These are phyloP conservation scores for Metarhizium robertsii DNA, from an alignment of 2,329 filamentous ascomycete genomes.

Conservation along the genomic window DNA sequence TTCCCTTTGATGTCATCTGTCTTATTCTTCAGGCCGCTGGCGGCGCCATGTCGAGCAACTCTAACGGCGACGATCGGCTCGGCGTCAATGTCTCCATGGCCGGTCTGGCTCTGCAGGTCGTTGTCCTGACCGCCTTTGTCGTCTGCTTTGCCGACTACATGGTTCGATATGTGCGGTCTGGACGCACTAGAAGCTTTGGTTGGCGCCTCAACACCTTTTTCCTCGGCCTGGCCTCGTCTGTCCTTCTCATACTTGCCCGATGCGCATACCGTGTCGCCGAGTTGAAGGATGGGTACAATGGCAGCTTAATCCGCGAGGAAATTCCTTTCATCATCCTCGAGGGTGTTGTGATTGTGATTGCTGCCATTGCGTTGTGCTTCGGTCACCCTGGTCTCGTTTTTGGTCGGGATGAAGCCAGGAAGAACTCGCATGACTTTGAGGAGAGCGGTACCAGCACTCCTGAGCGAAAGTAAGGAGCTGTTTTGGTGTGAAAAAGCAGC, in stretches of 20 bases:
- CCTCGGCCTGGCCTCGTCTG: constrained; percentile 40
- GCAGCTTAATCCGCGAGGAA: constrained; percentile 43
- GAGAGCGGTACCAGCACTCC: constrained; percentile 11
- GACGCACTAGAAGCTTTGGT: constrained; percentile 13
- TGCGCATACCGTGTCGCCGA: constrained; percentile 58
- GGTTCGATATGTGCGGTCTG: constrained; percentile 27
- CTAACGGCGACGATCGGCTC: constrained; percentile 27
- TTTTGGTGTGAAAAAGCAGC: not conserved
- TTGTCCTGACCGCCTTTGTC: constrained; percentile 44
- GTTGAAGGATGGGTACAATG: constrained; percentile 52
- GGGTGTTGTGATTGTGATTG: constrained; percentile 30
- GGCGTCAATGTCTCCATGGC: constrained; percentile 32
- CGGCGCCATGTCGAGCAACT: constrained; percentile 40
- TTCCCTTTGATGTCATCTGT: constrained; percentile 47
- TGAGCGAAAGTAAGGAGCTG: not conserved
- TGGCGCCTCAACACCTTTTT: constrained; percentile 36
- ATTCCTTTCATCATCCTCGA: constrained; percentile 44
- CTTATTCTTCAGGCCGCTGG: constrained; percentile 48
- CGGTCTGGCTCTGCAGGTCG: constrained; percentile 50
- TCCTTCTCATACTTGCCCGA: constrained; percentile 50
- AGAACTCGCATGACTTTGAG: constrained; percentile 15
- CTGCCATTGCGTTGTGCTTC: constrained; percentile 25
- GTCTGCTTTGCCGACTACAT: constrained; percentile 40
- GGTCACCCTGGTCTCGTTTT: constrained; percentile 34
- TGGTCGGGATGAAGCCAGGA: constrained; percentile 10